Conservation (phyloP, 495 filamentous ascomycete species). For the Parathielavia appendiculata region DNA sequence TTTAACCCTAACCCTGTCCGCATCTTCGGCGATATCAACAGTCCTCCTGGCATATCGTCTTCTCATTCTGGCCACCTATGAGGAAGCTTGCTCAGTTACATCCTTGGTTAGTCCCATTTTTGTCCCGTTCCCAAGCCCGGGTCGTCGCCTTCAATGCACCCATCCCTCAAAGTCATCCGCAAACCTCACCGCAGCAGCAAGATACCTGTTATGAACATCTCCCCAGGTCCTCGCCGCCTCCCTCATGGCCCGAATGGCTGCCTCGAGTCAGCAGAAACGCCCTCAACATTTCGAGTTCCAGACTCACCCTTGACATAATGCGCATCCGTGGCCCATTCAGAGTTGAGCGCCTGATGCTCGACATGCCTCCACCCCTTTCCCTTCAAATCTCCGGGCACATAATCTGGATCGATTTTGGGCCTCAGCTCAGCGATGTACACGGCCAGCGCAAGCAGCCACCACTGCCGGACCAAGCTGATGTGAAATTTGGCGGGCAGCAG, state of each 20-base stretch:
- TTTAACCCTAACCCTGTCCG: no score
- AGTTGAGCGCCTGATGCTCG: slow-evolving; percentile 60
- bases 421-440: slow-evolving; percentile 72
- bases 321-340: slow-evolving; percentile 60
- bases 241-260: slow-evolving; percentile 65
- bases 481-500: slow-evolving; percentile 69
- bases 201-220: slow-evolving; percentile 68
- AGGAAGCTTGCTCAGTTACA: no score
- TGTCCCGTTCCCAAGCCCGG: no score
- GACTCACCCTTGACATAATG: slow-evolving; percentile 71
- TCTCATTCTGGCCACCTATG: no score
- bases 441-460: slow-evolving; percentile 78
- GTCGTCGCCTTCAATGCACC: slow-evolving; percentile 34
- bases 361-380: slow-evolving; percentile 74
- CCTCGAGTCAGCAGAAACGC: slow-evolving; percentile 17
- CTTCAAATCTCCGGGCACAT: slow-evolving; percentile 56
- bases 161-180: slow-evolving; percentile 73
- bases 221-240: slow-evolving; percentile 77
- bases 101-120: no score
- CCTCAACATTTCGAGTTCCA: not conserved
- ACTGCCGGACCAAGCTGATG: slow-evolving; percentile 66
- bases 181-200: slow-evolving; percentile 75
- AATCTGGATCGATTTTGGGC: slow-evolving; percentile 61
- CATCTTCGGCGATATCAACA: no score
- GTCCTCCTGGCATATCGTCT: no score